Evolutionary conservation across 2,329 filamentous ascomycete genomes (phyloP), one percentile per base, ranked within the genome.

Genomic region (Karstenula rhodostoma): DNA sequence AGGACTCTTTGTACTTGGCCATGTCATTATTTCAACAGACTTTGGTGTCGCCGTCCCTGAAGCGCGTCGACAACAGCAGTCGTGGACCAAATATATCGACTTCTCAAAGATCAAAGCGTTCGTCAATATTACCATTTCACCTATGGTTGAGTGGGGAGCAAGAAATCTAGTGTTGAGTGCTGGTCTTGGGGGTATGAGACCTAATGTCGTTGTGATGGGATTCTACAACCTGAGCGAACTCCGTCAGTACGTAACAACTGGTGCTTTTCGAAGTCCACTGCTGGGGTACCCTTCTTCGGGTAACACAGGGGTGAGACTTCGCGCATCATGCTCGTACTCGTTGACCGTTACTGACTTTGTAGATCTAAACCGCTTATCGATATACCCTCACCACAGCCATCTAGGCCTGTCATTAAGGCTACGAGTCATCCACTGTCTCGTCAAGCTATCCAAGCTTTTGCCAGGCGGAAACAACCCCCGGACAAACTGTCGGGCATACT

Each of bases 51-150:
- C 92, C 4, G 90, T 96, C 9, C 87, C 91, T 5, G 93, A 96
- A 76, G 92, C 91, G 3, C 90, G 91, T 63, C 83, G 90, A 22
- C 92, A 96, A 72, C 92, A 96, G 73, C 86, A 87, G 13, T 87
- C 91, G 0, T 95, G 93, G 93, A 90, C 90, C 27, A 93, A 90
- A 67, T 94, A 94, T 65, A 94, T 96, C 49, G 92, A 96, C 69
- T 93, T 89, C 65, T 93, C 91, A 0, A 89, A 87, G 67, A 93
- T 96, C 73, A 96, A 96, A 76, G 93, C 93, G 0, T 96, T 96
- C 73, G 89, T 96, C 13, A 94, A 96, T 67, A 86, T 96, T 54
- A 88, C 91, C 15, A 91, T 96, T 74, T 92, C 92, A 1, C 93
- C 93, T 0, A 87, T 88, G 2, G 87, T 94, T 32, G 93, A 91